Evolutionary conservation across 179 eudicot species (phyloP).

Genomic region (Beta corolliflora): DNA sequence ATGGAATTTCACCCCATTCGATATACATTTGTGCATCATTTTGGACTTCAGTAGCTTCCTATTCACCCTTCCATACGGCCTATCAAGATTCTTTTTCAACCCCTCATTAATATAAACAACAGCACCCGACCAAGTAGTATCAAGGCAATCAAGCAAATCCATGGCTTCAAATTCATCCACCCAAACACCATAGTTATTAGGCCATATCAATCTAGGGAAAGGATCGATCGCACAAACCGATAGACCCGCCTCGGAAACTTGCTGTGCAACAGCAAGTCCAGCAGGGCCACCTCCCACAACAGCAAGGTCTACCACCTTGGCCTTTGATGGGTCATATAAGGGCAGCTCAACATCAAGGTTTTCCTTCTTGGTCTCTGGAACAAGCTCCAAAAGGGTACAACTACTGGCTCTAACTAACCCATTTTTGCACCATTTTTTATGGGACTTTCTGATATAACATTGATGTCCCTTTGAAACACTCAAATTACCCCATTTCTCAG

Average conservation of each 20-base stretch:
- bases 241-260: slow-evolving; percentile 87
- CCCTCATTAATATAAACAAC: slow-evolving; percentile 71
- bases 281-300: slow-evolving; percentile 99
- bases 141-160: slow-evolving; percentile 97
- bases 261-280: slow-evolving; percentile 96
- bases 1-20: slow-evolving; percentile 87
- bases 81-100: slow-evolving; percentile 64
- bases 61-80: slow-evolving; percentile 97
- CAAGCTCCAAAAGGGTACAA: slow-evolving; percentile 85
- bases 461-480: slow-evolving; percentile 37
- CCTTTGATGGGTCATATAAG: slow-evolving; percentile 81
- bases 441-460: slow-evolving; percentile 36
- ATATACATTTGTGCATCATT: slow-evolving; percentile 94
- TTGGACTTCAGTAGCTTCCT: slow-evolving; percentile 84
- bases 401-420: slow-evolving; percentile 49
- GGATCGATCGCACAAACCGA: slow-evolving; percentile 96
- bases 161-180: slow-evolving; percentile 98
- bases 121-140: slow-evolving; percentile 97
- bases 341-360: slow-evolving; percentile 95
- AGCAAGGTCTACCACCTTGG: slow-evolving; percentile 67
- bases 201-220: slow-evolving; percentile 87
- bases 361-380: slow-evolving; percentile 81
- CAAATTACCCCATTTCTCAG: slow-evolving; percentile 49
- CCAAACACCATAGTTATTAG: slow-evolving; percentile 99
- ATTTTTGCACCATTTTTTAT: slow-evolving; percentile 37